A percentile compares a stretch with the other conserved stretches of the same genome.
phyloP scores from a whole-genome alignment of 2,329 filamentous ascomycete genomes.

The Didymella lethalis region DNA sequence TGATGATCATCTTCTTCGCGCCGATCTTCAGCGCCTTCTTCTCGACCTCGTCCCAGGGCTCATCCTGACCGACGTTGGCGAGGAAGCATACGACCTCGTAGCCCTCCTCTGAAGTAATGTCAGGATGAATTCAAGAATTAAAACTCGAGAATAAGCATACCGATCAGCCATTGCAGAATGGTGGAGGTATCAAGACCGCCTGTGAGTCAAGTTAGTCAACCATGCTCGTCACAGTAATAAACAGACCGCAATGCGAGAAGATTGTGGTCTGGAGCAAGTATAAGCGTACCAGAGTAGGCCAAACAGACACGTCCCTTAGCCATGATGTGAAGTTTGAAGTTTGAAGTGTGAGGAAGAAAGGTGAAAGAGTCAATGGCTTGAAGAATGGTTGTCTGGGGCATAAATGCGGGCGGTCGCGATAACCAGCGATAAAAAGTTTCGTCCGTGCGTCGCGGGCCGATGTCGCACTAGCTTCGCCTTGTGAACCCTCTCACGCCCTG shows the following conservation, averaged over 20 bases:
- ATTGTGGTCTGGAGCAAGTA: background rate
- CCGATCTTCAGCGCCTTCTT: conserved; percentile 76
- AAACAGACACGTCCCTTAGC: conserved; percentile 58
- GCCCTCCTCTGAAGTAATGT: conserved; percentile 54
- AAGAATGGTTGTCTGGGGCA: conserved; percentile 25
- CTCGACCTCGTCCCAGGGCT: conserved; percentile 63
- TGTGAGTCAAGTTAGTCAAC: conserved; percentile 40
- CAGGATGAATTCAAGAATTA: conserved; percentile 2
- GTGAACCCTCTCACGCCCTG: conserved; percentile 13
- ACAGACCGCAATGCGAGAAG: background rate
- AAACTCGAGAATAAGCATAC: conserved; percentile 26
- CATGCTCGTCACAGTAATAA: conserved; percentile 11
- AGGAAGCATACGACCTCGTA: conserved; percentile 71
- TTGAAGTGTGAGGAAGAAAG: conserved; percentile 20
- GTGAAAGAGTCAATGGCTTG: conserved; percentile 29
- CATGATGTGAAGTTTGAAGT: conserved; percentile 35
- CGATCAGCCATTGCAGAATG: conserved; percentile 49
- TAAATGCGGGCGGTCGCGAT: conserved; percentile 23
- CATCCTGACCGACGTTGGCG: conserved; percentile 68
- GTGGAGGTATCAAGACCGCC: conserved; percentile 68
- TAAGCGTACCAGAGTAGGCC: conserved; percentile 55
- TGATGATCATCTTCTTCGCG: conserved; percentile 68
- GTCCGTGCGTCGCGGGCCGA: conserved; percentile 34
- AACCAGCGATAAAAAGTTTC: conserved; percentile 25
- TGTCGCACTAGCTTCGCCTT: conserved; percentile 19